These are phyloP conservation scores for Tubosaeta sp. DNA, from an alignment of 768 basidiomycete genomes.

Conservation along the genomic window DNA sequence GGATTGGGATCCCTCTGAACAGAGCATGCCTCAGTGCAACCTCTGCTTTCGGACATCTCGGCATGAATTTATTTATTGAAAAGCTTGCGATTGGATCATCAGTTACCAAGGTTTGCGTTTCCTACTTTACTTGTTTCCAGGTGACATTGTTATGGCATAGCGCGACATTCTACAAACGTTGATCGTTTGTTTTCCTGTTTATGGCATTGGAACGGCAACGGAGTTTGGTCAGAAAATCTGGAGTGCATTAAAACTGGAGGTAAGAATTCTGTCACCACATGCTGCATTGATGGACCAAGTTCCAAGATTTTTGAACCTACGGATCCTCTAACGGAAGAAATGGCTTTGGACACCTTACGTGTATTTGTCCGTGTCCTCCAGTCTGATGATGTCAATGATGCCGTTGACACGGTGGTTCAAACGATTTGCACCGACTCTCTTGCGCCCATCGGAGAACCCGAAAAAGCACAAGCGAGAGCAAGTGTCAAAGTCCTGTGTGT, in stretches of 20 bases:
- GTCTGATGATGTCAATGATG: conserved; percentile 35
- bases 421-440: conserved; percentile 81
- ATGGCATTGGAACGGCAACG: conserved; percentile 61
- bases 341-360: conserved; percentile 68
- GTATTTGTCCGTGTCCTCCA: conserved; percentile 75
- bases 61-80: conserved; percentile 85
- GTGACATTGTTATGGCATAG: conserved; percentile 37
- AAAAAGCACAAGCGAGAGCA: conserved; percentile 87
- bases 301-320: conserved; percentile 88
- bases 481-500: conserved; percentile 81
- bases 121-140: neutral
- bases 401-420: conserved; percentile 55
- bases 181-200: conserved; percentile 73
- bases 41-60: conserved; percentile 76
- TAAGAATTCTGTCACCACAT: conserved; percentile 21
- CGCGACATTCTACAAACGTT: conserved; percentile 83
- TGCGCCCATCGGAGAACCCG: conserved; percentile 77
- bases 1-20: neutral
- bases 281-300: neutral
- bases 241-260: conserved; percentile 90
- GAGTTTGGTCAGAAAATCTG: conserved; percentile 75
- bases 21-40: conserved; percentile 75
- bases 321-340: conserved; percentile 67
- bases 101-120: conserved; percentile 62
- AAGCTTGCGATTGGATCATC: conserved; percentile 84